A percentile compares a stretch with the other conserved stretches of the same genome.
Evolutionary conservation across 768 basidiomycete genomes (phyloP).

Genomic region (Lactifluus piperatus): DNA sequence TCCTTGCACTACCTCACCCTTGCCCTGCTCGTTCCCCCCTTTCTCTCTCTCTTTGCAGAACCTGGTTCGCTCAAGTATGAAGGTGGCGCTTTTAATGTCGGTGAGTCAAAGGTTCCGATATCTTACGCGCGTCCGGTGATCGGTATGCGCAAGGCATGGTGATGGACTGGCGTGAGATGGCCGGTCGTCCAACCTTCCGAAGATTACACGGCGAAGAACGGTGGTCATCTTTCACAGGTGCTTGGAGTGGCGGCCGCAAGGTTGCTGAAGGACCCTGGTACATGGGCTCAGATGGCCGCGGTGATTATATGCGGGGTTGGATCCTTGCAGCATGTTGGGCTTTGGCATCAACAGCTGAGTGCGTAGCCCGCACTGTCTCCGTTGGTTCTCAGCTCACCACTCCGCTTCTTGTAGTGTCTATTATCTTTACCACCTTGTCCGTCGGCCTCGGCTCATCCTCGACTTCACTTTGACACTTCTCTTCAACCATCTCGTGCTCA

Average conservation of each 20-base stretch:
- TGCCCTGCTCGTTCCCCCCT: slow-evolving; percentile 69
- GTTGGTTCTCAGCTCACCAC: slow-evolving; percentile 8
- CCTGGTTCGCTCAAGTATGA: slow-evolving; percentile 60
- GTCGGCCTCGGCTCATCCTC: slow-evolving; percentile 87
- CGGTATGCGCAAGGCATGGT: slow-evolving; percentile 55
- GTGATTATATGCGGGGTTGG: slow-evolving; percentile 83
- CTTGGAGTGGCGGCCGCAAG: slow-evolving; percentile 74
- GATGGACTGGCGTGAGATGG: slow-evolving; percentile 98
- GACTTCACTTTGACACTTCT: slow-evolving; percentile 89
- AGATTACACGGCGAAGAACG: slow-evolving; percentile 53
- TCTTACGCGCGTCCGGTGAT: slow-evolving; percentile 1
- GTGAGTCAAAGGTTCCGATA: slow-evolving; percentile 33
- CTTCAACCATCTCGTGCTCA: slow-evolving; percentile 88
- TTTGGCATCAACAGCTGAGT: slow-evolving; percentile 78
- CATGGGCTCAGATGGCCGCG: slow-evolving; percentile 56
- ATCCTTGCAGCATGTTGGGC: slow-evolving; percentile 85
- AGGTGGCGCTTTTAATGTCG: slow-evolving; percentile 73
- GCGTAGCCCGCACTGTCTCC: slow-evolving; percentile 30
- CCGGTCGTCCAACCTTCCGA: slow-evolving; percentile 69
- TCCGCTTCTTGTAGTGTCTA: slow-evolving; percentile 41
- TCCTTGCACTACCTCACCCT: slow-evolving; percentile 90
- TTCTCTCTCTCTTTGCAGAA: slow-evolving; percentile 70
- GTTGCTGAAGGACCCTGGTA: slow-evolving; percentile 50
- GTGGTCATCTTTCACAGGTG: slow-evolving; percentile 61
- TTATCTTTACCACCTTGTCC: slow-evolving; percentile 80